Percentiles rank a stretch among this genome's conserved stretches.
Conservation (phyloP, 2,329 filamentous ascomycete genomes). For the Tolypocladium ophioglossoides region DNA sequence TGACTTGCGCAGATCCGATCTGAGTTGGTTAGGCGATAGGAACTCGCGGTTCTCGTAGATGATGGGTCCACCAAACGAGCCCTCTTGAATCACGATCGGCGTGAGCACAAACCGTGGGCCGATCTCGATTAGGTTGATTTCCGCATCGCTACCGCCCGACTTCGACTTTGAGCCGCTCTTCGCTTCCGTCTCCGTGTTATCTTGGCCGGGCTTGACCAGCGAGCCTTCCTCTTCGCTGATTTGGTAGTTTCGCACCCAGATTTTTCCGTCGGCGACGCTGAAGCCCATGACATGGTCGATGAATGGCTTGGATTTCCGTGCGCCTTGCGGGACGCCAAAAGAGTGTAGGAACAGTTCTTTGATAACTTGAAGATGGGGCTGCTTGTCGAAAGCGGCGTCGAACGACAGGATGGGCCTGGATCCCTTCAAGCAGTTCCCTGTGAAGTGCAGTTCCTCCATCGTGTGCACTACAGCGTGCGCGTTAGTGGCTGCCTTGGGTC, state of each 20-base stretch:
- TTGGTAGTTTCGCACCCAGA: constrained; percentile 95
- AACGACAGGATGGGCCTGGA: constrained; percentile 87
- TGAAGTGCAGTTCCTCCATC: constrained; percentile 94
- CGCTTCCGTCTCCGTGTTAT: constrained; percentile 30
- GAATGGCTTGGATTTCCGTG: constrained; percentile 88
- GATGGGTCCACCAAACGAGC: constrained; percentile 88
- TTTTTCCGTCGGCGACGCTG: constrained; percentile 81
- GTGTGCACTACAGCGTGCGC: constrained; percentile 60
- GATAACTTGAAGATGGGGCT: constrained; percentile 71
- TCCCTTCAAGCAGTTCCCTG: constrained; percentile 92
- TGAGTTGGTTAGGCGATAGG: constrained; percentile 88
- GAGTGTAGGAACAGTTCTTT: constrained; percentile 84
- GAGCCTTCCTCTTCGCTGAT: constrained; percentile 71
- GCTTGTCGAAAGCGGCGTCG: constrained; percentile 72
- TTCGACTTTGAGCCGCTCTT: constrained; percentile 24
- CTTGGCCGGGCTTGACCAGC: constrained; percentile 28
- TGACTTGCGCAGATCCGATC: constrained; percentile 65
- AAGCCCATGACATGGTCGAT: constrained; percentile 93
- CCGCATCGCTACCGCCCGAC: constrained; percentile 49
- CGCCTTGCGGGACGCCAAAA: constrained; percentile 84
- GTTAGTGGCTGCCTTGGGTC: constrained; percentile 11
- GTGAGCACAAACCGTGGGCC: constrained; percentile 88
- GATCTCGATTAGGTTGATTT: constrained; percentile 81
- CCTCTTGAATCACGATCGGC: constrained; percentile 90
- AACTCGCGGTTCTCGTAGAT: constrained; percentile 99